phyloP scores from a whole-genome alignment of 108 stramenopile genomes.

The Cylindrotheca closterium region DNA sequence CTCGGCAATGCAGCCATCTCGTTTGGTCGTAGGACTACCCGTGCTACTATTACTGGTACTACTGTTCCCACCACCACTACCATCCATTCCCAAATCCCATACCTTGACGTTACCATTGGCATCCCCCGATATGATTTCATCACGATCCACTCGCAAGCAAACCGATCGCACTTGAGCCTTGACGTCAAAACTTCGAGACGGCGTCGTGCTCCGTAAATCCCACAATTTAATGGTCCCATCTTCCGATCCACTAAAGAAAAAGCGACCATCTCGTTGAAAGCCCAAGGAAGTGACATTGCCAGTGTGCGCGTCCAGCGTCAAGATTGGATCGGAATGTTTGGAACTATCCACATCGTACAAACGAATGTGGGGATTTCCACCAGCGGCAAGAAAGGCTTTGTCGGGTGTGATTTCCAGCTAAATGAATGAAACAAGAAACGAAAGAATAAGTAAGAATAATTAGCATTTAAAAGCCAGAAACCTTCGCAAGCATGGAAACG shows the following conservation, averaged over 20 bases:
- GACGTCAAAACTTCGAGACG: constrained; percentile 87
- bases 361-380: constrained; percentile 86
- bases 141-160: constrained; percentile 88
- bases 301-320: constrained; percentile 86
- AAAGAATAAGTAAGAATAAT: not conserved
- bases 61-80: constrained; percentile 8
- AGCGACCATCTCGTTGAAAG: constrained; percentile 94
- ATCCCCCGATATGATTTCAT: constrained; percentile 93
- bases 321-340: constrained; percentile 55
- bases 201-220: constrained; percentile 89
- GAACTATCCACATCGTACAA: constrained; percentile 81
- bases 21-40: constrained; percentile 2
- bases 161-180: constrained; percentile 92
- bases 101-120: constrained; percentile 86
- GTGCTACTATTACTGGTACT: constrained; percentile 3
- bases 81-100: constrained; percentile 73
- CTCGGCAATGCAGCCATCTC: constrained; percentile 60
- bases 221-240: constrained; percentile 90
- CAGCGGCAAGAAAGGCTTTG: constrained; percentile 94
- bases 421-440: constrained; percentile 1
- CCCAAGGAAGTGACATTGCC: constrained; percentile 92
- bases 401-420: constrained; percentile 95
- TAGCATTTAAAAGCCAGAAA: too few species aligned
- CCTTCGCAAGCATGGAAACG: too few species aligned
- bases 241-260: constrained; percentile 85